A percentile compares a stretch with the other conserved stretches of the same genome.
phyloP scores from a whole-genome alignment of 1,284 basidiomycete genomes.

The Entoloma clypeatum region DNA sequence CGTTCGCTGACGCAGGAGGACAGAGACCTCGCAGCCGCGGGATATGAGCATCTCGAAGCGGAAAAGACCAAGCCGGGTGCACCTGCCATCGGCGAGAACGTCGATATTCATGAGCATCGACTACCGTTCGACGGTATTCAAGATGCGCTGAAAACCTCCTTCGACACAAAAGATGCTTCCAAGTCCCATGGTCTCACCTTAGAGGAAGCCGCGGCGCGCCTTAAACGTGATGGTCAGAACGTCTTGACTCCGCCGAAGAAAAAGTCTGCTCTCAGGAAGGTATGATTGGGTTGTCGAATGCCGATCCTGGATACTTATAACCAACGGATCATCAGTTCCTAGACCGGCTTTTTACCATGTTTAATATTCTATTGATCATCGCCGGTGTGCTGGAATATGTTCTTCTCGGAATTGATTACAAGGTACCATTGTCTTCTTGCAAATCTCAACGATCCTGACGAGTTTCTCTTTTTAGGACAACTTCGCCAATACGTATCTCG shows the following conservation, averaged over 20 bases:
- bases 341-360: constrained; percentile 61
- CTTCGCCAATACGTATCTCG: constrained; percentile 65
- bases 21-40: constrained; percentile 60
- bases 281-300: constrained; percentile 23
- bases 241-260: constrained; percentile 65
- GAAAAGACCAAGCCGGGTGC: constrained; percentile 37
- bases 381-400: constrained; percentile 64
- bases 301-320: constrained; percentile 4
- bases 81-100: constrained; percentile 32
- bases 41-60: constrained; percentile 57
- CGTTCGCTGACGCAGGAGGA: constrained; percentile 64
- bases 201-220: constrained; percentile 51
- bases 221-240: constrained; percentile 54
- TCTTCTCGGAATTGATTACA: constrained; percentile 57
- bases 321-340: constrained; percentile 42
- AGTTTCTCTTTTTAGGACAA: constrained; percentile 39
- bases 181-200: constrained; percentile 48
- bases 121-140: constrained; percentile 41
- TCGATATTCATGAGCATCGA: constrained; percentile 56
- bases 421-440: constrained; percentile 32
- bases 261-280: constrained; percentile 62
- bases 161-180: constrained; percentile 51
- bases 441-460: constrained; percentile 7
- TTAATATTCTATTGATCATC: constrained; percentile 63
- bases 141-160: constrained; percentile 42